A percentile compares a stretch with the other conserved stretches of the same genome.
Conservation (phyloP, 768 basidiomycete genomes). For the Termitomyces sp. region DNA sequence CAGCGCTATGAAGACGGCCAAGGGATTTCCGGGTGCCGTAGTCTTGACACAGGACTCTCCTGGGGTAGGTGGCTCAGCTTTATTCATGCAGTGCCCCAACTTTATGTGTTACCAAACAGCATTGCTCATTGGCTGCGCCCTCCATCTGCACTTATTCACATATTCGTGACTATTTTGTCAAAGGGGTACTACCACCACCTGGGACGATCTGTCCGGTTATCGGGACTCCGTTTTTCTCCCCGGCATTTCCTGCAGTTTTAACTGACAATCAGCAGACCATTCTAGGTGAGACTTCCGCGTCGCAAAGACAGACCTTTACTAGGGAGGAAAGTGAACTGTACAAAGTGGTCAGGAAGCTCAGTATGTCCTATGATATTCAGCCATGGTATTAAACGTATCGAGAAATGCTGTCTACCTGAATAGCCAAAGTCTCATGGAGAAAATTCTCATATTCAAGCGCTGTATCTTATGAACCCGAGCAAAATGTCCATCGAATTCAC, state of each 20-base stretch:
- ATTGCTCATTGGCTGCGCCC: constrained; percentile 22
- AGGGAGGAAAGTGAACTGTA: constrained; percentile 1
- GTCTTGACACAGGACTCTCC: constrained; percentile 40
- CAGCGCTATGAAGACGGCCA: constrained; percentile 38
- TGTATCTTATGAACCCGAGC: neutral
- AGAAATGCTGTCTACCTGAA: neutral
- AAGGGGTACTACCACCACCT: constrained; percentile 36
- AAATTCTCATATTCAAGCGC: too few relatives aligned
- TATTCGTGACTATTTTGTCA: constrained; percentile 36
- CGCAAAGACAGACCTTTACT: neutral
- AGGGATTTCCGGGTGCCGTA: constrained; percentile 33
- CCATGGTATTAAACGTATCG: neutral
- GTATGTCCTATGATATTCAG: neutral
- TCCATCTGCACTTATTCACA: constrained; percentile 25
- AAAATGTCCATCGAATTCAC: neutral
- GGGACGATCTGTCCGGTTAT: constrained; percentile 38
- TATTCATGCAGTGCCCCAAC: neutral
- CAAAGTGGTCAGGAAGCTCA: constrained; percentile 4
- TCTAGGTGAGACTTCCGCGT: neutral
- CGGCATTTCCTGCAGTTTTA: neutral
- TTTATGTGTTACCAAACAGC: constrained; percentile 10
- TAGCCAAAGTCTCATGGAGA: neutral
- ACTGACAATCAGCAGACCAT: neutral
- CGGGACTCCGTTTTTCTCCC: constrained; percentile 22
- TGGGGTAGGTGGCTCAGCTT: constrained; percentile 27